Percentiles rank a stretch among this genome's conserved stretches.
phyloP scores from a whole-genome alignment of 1,284 basidiomycete genomes.

The Phellopilus nigrolimitatus region DNA sequence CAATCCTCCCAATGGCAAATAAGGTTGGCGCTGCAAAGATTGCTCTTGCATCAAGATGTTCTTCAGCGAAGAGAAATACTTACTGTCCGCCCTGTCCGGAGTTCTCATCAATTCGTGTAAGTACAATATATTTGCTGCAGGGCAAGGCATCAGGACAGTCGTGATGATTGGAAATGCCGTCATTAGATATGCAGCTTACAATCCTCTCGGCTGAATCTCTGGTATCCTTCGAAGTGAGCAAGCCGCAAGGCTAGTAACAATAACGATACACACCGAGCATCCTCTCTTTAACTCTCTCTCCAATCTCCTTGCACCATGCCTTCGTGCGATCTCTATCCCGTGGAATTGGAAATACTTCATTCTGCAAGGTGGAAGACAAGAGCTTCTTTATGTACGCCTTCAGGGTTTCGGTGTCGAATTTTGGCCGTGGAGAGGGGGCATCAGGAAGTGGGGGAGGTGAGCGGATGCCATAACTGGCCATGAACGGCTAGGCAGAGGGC shows the following conservation, averaged over 20 bases:
- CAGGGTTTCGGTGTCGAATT: conserved; percentile 68
- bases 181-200: conserved; percentile 50
- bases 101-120: conserved; percentile 79
- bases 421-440: conserved; percentile 52
- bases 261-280: conserved; percentile 48
- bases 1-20: conserved; percentile 73
- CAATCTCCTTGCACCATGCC: conserved; percentile 75
- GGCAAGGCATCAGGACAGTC: conserved; percentile 2
- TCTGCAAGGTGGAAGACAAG: conserved; percentile 59
- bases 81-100: conserved; percentile 75
- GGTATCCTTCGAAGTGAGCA: conserved; percentile 18
- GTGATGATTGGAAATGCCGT: background rate
- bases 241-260: background rate
- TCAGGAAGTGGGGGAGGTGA: conserved; percentile 47
- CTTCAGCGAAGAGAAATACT: conserved; percentile 25
- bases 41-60: conserved; percentile 8
- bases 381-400: conserved; percentile 77
- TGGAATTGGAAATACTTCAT: conserved; percentile 57
- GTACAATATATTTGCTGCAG: conserved; percentile 73
- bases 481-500: conserved; percentile 23
- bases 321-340: conserved; percentile 66
- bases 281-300: conserved; percentile 73
- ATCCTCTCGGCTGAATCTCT: conserved; percentile 73
- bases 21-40: conserved; percentile 48
- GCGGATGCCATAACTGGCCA: conserved; percentile 42